Conservation (phyloP, 257 asterid species). For the Lantana camara region DNA sequence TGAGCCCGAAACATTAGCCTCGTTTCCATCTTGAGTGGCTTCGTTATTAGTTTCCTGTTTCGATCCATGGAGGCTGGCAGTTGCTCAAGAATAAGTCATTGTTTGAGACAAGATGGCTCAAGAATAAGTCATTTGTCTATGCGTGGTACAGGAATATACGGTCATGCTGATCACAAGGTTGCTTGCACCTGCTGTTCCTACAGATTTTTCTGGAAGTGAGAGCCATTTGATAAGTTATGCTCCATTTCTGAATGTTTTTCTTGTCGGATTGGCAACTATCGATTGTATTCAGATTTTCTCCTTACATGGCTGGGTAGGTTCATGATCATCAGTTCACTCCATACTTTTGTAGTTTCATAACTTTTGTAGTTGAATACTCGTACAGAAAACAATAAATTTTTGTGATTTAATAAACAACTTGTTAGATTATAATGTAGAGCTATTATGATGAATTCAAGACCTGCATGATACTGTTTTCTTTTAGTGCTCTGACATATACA, state of each 20-base stretch:
- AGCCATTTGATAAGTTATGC: constrained; percentile 84
- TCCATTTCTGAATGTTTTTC: constrained; percentile 85
- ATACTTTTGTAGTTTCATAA: constrained; percentile 18
- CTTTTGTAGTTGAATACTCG: constrained; percentile 12
- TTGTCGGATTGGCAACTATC: constrained; percentile 75
- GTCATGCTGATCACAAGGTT: constrained; percentile 70
- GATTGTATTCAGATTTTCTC: constrained; percentile 86
- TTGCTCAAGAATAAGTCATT: background rate
- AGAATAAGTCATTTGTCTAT: constrained; percentile 21
- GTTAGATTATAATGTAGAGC: background rate
- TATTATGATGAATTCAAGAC: constrained; percentile 19
- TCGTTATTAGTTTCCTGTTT: constrained; percentile 12
- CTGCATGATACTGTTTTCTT: constrained; percentile 7
- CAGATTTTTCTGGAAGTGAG: constrained; percentile 71
- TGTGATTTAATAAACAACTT: background rate
- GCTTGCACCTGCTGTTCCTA: constrained; percentile 83
- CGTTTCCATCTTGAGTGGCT: constrained; percentile 14
- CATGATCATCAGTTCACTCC: constrained; percentile 33
- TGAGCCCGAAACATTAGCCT: background rate
- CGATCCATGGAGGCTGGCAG: constrained; percentile 19
- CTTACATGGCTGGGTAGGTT: constrained; percentile 95
- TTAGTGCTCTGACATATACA: constrained; percentile 13
- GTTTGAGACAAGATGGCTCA: background rate
- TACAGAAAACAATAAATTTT: background rate
- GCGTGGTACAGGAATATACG: constrained; percentile 85